Evolutionary conservation across 257 asterid species (phyloP).

Genomic region (Lantana camara): DNA sequence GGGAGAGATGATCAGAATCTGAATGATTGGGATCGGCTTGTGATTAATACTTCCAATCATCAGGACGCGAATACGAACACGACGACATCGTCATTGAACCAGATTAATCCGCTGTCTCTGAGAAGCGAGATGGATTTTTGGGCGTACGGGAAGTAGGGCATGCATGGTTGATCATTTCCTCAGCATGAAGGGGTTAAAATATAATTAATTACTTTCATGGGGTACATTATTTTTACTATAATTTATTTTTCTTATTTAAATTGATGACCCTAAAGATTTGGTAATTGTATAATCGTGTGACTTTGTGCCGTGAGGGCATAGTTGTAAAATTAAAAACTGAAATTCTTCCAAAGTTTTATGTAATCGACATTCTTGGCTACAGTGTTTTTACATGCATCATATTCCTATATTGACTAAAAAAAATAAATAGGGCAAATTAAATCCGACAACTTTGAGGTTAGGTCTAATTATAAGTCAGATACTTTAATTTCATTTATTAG

Average conservation of each 20-base stretch:
- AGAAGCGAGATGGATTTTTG: conserved; percentile 82
- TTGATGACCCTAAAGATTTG: not conserved
- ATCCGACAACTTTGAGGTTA: too few species aligned
- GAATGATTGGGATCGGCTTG: conserved; percentile 55
- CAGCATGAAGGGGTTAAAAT: not conserved
- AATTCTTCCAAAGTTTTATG: not conserved
- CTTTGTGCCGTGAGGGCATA: not conserved
- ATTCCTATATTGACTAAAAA: too few species aligned
- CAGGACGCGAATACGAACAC: conserved; percentile 29
- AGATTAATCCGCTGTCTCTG: conserved; percentile 50
- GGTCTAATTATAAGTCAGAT: too few species aligned
- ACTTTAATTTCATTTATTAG: too few species aligned
- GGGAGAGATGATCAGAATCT: conserved; percentile 34
- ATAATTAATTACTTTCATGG: not conserved
- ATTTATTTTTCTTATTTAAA: not conserved
- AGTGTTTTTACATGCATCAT: too few species aligned
- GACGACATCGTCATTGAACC: conserved; percentile 40
- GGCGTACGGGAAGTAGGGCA: conserved; percentile 47
- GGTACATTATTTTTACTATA: not conserved
- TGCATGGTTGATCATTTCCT: not conserved
- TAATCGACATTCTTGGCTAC: not conserved
- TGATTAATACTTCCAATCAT: conserved; percentile 28
- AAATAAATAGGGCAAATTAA: too few species aligned
- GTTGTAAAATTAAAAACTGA: not conserved
- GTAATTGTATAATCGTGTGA: conserved; percentile 14